Conservation (phyloP, 2,329 filamentous ascomycete genomes). For the Colletotrichum incanum region DNA sequence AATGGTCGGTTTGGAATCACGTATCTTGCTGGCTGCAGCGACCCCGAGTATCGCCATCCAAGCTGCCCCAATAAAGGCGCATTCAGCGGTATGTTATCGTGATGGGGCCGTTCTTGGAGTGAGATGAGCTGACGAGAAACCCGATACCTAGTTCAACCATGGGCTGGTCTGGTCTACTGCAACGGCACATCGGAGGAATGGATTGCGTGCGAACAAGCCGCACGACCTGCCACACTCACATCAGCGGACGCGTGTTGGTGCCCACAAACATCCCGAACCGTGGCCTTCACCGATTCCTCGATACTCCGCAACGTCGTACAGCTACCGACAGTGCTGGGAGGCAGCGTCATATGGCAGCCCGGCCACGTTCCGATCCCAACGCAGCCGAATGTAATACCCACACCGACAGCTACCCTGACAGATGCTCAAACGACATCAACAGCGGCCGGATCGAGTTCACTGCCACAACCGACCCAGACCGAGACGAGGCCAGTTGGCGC, state of each 20-base stretch:
- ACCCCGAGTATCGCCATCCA: conserved; percentile 49
- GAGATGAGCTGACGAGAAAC: not conserved
- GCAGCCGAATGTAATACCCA: not conserved
- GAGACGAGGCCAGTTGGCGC: not conserved
- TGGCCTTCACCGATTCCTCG: conserved; percentile 47
- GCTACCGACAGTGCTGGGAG: conserved; percentile 48
- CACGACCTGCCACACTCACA: conserved; percentile 44
- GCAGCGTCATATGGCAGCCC: conserved; percentile 48
- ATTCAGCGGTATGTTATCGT: conserved; percentile 24
- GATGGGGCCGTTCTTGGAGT: not conserved
- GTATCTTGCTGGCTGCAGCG: conserved; percentile 57
- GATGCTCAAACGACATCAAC: conserved; percentile 12
- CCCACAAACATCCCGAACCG: conserved; percentile 48
- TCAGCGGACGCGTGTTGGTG: conserved; percentile 50
- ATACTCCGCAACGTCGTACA: conserved; percentile 48
- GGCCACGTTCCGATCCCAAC: conserved; percentile 46
- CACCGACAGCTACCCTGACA: not conserved
- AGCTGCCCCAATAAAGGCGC: conserved; percentile 54
- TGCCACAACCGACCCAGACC: not conserved
- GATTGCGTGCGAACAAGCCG: conserved; percentile 51
- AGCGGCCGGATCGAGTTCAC: conserved; percentile 7
- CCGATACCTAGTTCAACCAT: conserved; percentile 45
- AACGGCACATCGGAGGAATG: conserved; percentile 52
- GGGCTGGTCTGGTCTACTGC: conserved; percentile 55
- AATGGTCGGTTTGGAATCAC: conserved; percentile 50